Percentiles rank a stretch among this genome's conserved stretches.
Conservation (phyloP, 1,139 yeast species). For the Candida albicans region DNA sequence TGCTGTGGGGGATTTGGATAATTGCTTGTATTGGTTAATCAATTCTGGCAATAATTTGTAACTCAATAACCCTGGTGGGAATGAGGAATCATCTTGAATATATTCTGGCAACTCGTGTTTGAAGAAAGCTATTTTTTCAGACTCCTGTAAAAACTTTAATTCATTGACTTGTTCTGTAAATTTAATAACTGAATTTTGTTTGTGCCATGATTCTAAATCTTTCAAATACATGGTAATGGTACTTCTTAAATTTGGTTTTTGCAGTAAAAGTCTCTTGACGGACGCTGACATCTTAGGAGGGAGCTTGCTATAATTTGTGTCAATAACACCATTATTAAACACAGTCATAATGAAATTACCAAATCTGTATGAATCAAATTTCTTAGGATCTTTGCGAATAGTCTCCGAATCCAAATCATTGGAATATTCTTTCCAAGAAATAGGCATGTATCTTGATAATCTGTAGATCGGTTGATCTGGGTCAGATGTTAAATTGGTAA, state of each 20-base stretch:
- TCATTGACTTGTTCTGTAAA: conserved; percentile 53
- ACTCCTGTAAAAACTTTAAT: conserved; percentile 48
- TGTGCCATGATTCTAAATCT: conserved; percentile 42
- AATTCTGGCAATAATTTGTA: conserved; percentile 69
- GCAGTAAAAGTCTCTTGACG: conserved; percentile 9
- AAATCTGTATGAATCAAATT: conserved; percentile 63
- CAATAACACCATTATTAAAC: conserved; percentile 30
- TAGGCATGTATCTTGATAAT: conserved; percentile 14
- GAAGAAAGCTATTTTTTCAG: conserved; percentile 55
- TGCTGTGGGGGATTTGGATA: conserved; percentile 24
- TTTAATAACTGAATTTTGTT: conserved; percentile 43
- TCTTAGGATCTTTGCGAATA: conserved; percentile 42
- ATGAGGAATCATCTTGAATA: conserved; percentile 23
- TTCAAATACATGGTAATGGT: conserved; percentile 51
- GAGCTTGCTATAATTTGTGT: conserved; percentile 7
- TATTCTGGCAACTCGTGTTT: conserved; percentile 40
- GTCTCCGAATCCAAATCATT: conserved; percentile 9
- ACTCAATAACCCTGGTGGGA: conserved; percentile 64
- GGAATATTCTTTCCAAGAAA: conserved; percentile 4
- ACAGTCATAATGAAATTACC: conserved; percentile 55
- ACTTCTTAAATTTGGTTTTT: conserved; percentile 37
- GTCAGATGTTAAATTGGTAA: conserved; percentile 52
- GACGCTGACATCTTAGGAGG: conserved; percentile 10
- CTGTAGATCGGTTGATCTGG: conserved; percentile 50
- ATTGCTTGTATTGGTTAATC: conserved; percentile 33